Evolutionary conservation across 2,329 filamentous ascomycete genomes (phyloP).

Genomic region (Cladophialophora exuberans): DNA sequence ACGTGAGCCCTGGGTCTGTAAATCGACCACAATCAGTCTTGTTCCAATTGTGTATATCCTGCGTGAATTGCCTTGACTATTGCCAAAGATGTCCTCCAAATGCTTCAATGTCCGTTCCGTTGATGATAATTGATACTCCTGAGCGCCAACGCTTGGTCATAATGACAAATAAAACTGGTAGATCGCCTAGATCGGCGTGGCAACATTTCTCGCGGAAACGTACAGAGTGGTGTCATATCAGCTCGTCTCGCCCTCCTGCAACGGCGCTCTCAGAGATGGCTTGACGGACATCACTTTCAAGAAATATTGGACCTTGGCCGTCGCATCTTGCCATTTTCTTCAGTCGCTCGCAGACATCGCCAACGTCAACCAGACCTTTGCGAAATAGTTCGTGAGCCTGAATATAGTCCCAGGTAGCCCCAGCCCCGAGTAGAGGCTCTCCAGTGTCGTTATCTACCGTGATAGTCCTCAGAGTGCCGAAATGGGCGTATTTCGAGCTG

Average conservation of each 20-base stretch:
- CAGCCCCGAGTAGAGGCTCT: slow-evolving; percentile 71
- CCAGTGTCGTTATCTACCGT: slow-evolving; percentile 63
- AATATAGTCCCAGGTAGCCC: slow-evolving; percentile 88
- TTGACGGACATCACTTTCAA: slow-evolving; percentile 70
- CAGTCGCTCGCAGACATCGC: slow-evolving; percentile 76
- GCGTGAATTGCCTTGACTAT: background rate
- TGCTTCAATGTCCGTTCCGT: slow-evolving; percentile 3
- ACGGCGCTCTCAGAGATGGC: slow-evolving; percentile 80
- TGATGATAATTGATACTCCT: background rate
- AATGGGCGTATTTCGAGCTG: slow-evolving; percentile 35
- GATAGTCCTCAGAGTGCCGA: slow-evolving; percentile 27
- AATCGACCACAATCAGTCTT: background rate
- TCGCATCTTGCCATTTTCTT: slow-evolving; percentile 78
- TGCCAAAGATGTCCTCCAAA: slow-evolving; percentile 11
- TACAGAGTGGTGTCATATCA: slow-evolving; percentile 56
- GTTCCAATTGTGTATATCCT: background rate
- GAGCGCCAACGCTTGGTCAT: slow-evolving; percentile 14
- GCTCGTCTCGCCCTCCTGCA: slow-evolving; percentile 72
- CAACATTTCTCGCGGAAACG: background rate
- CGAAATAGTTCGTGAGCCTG: slow-evolving; percentile 77
- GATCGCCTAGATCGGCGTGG: background rate
- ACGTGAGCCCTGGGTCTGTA: too few relatives aligned
- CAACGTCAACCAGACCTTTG: slow-evolving; percentile 78
- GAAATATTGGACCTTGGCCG: slow-evolving; percentile 85
- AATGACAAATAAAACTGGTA: background rate